Evolutionary conservation across 352 stramenopile species (phyloP), one percentile per base, ranked within the genome.

Genomic region (Hyaloperonospora arabidopsidis): DNA sequence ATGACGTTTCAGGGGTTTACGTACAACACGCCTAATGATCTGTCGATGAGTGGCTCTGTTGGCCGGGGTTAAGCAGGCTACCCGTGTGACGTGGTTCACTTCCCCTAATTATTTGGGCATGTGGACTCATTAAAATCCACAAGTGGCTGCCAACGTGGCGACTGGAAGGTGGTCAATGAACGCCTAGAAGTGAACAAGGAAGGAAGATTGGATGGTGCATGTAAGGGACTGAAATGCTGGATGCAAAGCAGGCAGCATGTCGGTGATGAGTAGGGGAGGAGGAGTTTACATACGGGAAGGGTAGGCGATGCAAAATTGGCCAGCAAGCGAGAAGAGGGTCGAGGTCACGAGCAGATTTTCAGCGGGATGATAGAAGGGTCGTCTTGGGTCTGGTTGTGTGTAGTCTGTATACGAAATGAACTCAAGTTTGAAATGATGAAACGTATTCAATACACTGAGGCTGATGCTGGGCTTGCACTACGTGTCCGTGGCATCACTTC

Each of bases 1-100:
- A 91, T 89, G 74, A 94, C 84, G 49, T 94, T 94, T 69, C 79
- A 92, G 63, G 84, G 82, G 14, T 94, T 94, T 64, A 92, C 84
- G 45, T 94, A 92, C 72, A 90, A 94, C 68, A 94, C 84, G 55
- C 84, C 84, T 19, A 94, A 89, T 61, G 83, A 93, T 48, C 57
- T 93, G 57, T 81, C 77, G 21, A 91, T 91, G 79, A 74, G 74
- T 28, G 63, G 54, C 32, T 89, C 79, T 12, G 81, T 82, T 39
- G 78, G 78, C 17, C 76, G 68, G 25, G 54, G 71, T 52, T 89
- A 86, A 68, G 41, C 19, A 10, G 25, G 25, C 25, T 36, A 40
- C 45, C 39, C 36, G 29, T 51, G 54, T 57, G 57, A 57, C 50
- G 49, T 54, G 45, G 46, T 57, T 53, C 43, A 28, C 10, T 29